phyloP scores from a whole-genome alignment of 106 monocot genomes.

The Allium sativum region DNA sequence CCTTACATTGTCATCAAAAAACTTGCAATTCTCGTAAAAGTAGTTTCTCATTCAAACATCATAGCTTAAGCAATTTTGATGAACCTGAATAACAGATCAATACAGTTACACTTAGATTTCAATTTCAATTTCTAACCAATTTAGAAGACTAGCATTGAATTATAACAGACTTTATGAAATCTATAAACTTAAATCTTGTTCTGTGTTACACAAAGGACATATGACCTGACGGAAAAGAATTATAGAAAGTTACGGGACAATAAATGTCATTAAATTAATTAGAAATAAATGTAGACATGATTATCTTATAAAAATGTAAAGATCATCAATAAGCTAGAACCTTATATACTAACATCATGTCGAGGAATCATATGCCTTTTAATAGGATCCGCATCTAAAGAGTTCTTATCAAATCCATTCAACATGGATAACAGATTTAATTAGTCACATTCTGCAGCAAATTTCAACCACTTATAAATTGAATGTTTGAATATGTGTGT shows the following conservation, averaged over 20 bases:
- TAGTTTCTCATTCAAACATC: conserved; percentile 67
- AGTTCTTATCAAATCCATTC: conserved; percentile 36
- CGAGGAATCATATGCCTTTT: conserved; percentile 74
- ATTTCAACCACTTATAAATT: neutral
- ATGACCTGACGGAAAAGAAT: conserved; percentile 47
- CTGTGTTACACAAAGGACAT: conserved; percentile 64
- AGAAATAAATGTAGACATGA: neutral
- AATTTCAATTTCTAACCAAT: neutral
- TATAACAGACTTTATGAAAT: too few species aligned
- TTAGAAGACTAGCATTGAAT: too few species aligned
- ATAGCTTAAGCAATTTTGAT: conserved; percentile 54
- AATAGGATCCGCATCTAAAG: conserved; percentile 30
- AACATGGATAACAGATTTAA: conserved; percentile 4
- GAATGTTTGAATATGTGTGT: neutral
- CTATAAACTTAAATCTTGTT: conserved; percentile 65
- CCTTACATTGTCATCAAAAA: conserved; percentile 86
- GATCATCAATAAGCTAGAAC: conserved; percentile 11
- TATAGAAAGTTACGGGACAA: neutral
- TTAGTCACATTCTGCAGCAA: neutral
- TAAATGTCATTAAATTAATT: neutral
- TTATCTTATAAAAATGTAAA: neutral
- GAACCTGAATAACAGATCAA: conserved; percentile 24
- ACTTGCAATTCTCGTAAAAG: conserved; percentile 72
- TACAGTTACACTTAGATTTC: neutral
- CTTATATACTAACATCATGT: conserved; percentile 60